Evolutionary conservation across 2,329 filamentous ascomycete genomes (phyloP), one percentile per base, ranked within the genome.

Genomic region (Sphaerostilbella broomeana): DNA sequence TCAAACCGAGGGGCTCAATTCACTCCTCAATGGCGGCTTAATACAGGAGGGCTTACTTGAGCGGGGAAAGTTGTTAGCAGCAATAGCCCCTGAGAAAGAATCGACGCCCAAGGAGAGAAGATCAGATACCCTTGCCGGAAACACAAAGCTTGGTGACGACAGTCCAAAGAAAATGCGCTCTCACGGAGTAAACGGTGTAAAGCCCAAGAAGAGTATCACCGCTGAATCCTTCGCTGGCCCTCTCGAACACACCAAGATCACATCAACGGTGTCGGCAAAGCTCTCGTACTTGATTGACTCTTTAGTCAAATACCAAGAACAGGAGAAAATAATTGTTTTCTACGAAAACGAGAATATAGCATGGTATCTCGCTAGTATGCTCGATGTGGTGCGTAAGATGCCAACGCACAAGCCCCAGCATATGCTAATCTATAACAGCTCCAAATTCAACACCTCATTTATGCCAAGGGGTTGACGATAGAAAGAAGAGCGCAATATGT

Each of bases 321-420:
- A 73, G 0, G 88, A 95, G 53, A 94, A 95, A 60, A 92, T 94
- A 4, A 77, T 95, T 37, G 75, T 95, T 8, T 97, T 97, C 59
- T 95, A 95, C 57, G 87, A 94, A 45, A 83, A 84, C 21, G 84
- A 92, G 44, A 90, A 94, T 50, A 73, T 84, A 2, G 89, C 87
- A 1, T 94, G 77, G 59, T 95, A 94, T 62, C 75, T 95, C 26
- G 84, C 86, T 0, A 81, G 88, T 54, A 79, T 83, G 20, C 71
- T 97, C 0, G 89, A 95, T 49, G 71, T 90, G 21, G 70, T 73
- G 50, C 53, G 70, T 61, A 16, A 26, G 5, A 4, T 12, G 25
- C 15, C 20, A 10, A 8, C 17, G 6, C 16, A 24, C 6, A 11
- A 3, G 7, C 2, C 6, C 9, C 6, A 3, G 18, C 7, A 3